These are phyloP conservation scores for Apiotrichum siamense DNA, from an alignment of 1,284 basidiomycete genomes.

Conservation along the genomic window DNA sequence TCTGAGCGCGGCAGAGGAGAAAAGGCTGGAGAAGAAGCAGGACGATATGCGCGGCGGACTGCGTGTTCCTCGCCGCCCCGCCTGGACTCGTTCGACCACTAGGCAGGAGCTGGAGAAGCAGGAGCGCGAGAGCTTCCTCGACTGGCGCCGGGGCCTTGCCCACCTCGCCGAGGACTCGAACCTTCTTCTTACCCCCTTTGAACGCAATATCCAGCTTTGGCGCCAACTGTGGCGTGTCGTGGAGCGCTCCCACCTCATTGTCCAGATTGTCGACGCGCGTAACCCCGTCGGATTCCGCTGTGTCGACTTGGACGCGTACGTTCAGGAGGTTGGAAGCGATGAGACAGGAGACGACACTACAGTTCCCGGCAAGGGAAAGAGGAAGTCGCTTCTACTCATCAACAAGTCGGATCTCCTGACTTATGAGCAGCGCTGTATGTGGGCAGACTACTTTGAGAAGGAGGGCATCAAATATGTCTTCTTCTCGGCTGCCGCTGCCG, in stretches of 20 bases:
- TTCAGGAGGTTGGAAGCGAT: conserved; percentile 76
- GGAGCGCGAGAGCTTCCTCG: conserved; percentile 80
- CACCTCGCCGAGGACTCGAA: conserved; percentile 54
- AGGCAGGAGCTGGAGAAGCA: conserved; percentile 71
- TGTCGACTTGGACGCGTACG: conserved; percentile 84
- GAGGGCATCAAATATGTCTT: conserved; percentile 82
- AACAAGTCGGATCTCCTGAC: conserved; percentile 96
- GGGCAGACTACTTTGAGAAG: conserved; percentile 91
- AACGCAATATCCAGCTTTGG: conserved; percentile 95
- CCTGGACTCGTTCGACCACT: conserved; percentile 76
- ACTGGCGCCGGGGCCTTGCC: conserved; percentile 86
- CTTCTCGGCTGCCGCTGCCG: conserved; percentile 89
- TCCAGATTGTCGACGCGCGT: conserved; percentile 92
- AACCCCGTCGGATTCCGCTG: conserved; percentile 88
- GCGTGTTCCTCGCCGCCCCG: conserved; percentile 68
- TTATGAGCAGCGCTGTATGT: conserved; percentile 72
- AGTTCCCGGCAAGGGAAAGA: conserved; percentile 56
- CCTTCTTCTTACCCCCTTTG: conserved; percentile 86
- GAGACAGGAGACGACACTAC: conserved; percentile 56
- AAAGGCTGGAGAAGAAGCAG: conserved; percentile 65
- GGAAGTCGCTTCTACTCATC: conserved; percentile 77
- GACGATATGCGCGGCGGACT: conserved; percentile 64
- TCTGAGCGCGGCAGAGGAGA: conserved; percentile 76
- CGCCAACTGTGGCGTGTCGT: conserved; percentile 91
- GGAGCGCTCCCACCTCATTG: conserved; percentile 85